Evolutionary conservation across 306 rosid species (phyloP).

Genomic region (Argentina anserina): DNA sequence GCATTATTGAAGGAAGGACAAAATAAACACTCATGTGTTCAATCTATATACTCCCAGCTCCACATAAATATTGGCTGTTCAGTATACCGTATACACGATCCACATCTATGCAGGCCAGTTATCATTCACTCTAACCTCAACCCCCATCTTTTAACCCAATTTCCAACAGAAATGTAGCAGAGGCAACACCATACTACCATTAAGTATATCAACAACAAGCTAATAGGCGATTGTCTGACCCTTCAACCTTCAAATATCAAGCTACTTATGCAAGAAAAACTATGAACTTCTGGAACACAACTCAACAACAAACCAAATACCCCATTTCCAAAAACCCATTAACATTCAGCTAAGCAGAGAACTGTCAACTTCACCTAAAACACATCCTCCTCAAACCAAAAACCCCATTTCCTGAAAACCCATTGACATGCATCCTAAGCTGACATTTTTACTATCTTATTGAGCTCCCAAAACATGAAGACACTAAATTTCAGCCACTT

Average conservation of each 20-base stretch:
- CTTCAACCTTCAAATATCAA: neutral
- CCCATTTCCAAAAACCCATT: neutral
- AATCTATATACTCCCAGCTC: neutral
- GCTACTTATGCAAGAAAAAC: neutral
- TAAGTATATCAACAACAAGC: neutral
- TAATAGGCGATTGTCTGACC: neutral
- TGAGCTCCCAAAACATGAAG: constrained; percentile 1
- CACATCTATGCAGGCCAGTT: neutral
- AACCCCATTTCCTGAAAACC: neutral
- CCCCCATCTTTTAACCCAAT: neutral
- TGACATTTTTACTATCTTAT: neutral
- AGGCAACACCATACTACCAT: neutral
- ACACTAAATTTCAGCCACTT: neutral
- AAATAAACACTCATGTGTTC: neutral
- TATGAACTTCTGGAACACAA: neutral
- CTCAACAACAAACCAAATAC: neutral
- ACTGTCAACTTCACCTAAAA: too few species aligned
- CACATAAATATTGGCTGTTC: neutral
- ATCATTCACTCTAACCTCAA: neutral
- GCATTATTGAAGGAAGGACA: neutral
- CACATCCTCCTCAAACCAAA: too few species aligned
- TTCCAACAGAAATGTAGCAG: neutral
- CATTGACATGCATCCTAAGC: neutral
- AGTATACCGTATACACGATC: neutral
- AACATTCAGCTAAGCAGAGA: neutral